Evolutionary conservation across 2,329 filamentous ascomycete genomes (phyloP).

Genomic region (Fusarium albosuccineum): DNA sequence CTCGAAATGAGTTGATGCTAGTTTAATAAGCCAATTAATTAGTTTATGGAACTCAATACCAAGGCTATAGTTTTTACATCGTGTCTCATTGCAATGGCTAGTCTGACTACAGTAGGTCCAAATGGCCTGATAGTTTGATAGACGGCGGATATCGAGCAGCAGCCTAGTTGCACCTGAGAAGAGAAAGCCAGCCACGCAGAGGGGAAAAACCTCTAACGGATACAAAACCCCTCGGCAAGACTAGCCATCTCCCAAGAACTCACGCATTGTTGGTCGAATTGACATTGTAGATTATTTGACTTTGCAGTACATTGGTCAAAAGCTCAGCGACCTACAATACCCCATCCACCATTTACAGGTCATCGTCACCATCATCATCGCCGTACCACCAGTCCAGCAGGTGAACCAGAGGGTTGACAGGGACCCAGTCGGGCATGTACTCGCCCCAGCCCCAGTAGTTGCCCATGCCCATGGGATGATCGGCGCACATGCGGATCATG

Average conservation of each 20-base stretch:
- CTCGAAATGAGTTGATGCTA: not conserved
- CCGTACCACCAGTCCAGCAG: conserved; percentile 9
- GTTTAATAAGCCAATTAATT: not conserved
- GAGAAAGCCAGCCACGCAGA: not conserved
- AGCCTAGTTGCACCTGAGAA: not conserved
- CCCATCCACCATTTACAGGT: not conserved
- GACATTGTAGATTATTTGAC: not conserved
- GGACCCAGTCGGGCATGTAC: conserved; percentile 31
- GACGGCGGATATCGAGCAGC: not conserved
- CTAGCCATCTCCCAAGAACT: not conserved
- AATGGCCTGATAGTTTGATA: not conserved
- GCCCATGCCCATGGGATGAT: conserved; percentile 23
- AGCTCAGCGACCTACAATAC: not conserved
- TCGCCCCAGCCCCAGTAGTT: conserved; percentile 35
- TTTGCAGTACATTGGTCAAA: not conserved
- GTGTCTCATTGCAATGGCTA: not conserved
- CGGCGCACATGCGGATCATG: conserved; percentile 24
- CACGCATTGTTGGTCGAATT: too few relatives aligned
- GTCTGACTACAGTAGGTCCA: not conserved
- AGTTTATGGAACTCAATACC: not conserved
- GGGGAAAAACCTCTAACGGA: not conserved
- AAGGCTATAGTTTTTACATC: not conserved
- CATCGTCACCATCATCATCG: not conserved
- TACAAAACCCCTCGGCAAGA: not conserved
- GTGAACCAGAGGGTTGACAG: conserved; percentile 16